Evolutionary conservation across 1,284 basidiomycete species (phyloP).

Genomic region (Xerocomus amazonicus): DNA sequence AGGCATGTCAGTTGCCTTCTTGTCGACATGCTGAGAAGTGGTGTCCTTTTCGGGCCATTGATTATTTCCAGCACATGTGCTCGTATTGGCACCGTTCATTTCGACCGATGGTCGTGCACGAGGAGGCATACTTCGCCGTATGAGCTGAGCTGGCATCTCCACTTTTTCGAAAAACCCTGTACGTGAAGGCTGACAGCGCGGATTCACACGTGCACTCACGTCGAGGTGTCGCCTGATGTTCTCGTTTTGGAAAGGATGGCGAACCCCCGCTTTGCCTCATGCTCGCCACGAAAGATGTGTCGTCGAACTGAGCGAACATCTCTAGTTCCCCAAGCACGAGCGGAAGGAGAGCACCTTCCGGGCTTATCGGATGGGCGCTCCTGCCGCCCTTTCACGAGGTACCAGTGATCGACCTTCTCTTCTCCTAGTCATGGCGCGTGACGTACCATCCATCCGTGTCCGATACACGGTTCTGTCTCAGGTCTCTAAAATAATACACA

Average conservation of each 20-base stretch:
- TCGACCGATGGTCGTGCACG: conserved; percentile 22
- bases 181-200: conserved; percentile 3
- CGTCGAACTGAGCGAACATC: not conserved
- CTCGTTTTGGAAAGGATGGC: not conserved
- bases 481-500: not conserved
- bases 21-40: conserved; percentile 12
- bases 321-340: not conserved
- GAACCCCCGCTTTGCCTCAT: not conserved
- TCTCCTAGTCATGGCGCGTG: conserved; percentile 4
- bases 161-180: conserved; percentile 10
- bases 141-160: conserved; percentile 14
- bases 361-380: conserved; percentile 12
- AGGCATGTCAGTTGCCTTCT: conserved; percentile 21
- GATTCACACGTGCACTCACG: conserved; percentile 11
- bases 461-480: conserved; percentile 11
- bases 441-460: conserved; percentile 1
- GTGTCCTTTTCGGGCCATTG: conserved; percentile 2
- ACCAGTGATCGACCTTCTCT: not conserved
- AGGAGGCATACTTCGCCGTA: conserved; percentile 4
- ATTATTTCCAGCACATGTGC: conserved; percentile 15
- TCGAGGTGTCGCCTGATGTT: not conserved
- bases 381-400: conserved; percentile 4
- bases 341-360: not conserved
- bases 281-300: not conserved
- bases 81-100: conserved; percentile 23